A percentile compares a stretch with the other conserved stretches of the same genome.
These are phyloP conservation scores for Saccharomyces pastorianus DNA, from an alignment of 1,139 yeast species.

Conservation along the genomic window DNA sequence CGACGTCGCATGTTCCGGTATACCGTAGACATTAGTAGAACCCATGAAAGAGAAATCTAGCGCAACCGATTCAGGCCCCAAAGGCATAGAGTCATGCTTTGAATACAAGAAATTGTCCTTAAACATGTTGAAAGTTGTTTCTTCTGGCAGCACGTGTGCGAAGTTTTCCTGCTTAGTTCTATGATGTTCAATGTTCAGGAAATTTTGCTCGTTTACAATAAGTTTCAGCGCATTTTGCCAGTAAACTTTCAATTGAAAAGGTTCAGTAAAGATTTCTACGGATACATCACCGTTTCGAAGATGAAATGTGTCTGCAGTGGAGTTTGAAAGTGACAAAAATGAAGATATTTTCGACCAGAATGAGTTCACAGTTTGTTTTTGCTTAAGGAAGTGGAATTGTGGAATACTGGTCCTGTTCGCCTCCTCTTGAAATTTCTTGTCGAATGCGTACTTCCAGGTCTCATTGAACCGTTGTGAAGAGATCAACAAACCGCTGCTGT, in stretches of 20 bases:
- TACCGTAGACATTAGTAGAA: conserved; percentile 67
- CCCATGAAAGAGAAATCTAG: conserved; percentile 62
- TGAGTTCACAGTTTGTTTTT: not conserved
- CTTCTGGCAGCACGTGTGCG: conserved; percentile 39
- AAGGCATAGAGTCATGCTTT: conserved; percentile 49
- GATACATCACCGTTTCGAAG: conserved; percentile 38
- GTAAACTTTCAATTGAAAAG: conserved; percentile 45
- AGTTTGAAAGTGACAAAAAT: not conserved
- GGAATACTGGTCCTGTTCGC: not conserved
- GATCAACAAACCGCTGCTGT: not conserved
- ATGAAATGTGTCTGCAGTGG: conserved; percentile 15
- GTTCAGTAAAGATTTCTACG: conserved; percentile 38
- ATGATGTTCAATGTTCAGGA: conserved; percentile 74
- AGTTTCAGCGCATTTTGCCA: conserved; percentile 43
- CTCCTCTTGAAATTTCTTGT: conserved; percentile 13
- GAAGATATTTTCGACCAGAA: not conserved
- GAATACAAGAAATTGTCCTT: conserved; percentile 56
- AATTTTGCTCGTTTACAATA: conserved; percentile 56
- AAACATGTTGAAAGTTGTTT: conserved; percentile 50
- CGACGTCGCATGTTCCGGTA: conserved; percentile 91
- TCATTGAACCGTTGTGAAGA: conserved; percentile 46
- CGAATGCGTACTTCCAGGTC: conserved; percentile 54
- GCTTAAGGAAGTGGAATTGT: not conserved
- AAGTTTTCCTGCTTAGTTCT: conserved; percentile 41
- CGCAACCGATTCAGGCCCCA: conserved; percentile 89